Percentiles rank a stretch among this genome's conserved stretches.
Evolutionary conservation across 352 stramenopile species (phyloP).

Genomic region (Pythium coloratum): DNA sequence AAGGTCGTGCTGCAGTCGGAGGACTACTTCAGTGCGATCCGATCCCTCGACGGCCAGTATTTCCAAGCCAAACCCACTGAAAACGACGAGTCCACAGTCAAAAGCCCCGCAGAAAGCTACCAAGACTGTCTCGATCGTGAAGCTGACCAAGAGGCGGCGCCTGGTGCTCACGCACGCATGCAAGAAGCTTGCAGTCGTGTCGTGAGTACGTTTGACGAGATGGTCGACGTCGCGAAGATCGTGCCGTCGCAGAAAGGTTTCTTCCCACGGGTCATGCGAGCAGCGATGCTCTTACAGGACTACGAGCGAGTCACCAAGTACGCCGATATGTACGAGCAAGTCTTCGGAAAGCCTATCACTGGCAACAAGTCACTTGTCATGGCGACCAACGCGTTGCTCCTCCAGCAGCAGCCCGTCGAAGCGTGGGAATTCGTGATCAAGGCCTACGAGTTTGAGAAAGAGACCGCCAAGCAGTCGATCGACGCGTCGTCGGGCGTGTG

Average conservation of each 20-base stretch:
- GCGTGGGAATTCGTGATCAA: constrained; percentile 45
- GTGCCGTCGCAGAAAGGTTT: not conserved
- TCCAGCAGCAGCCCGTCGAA: constrained; percentile 42
- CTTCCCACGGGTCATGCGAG: constrained; percentile 51
- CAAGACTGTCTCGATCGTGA: not conserved
- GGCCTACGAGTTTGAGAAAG: constrained; percentile 29
- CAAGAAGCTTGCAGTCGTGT: not conserved
- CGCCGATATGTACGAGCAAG: constrained; percentile 32
- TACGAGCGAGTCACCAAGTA: constrained; percentile 45
- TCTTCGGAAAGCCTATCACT: not conserved
- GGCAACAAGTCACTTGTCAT: constrained; percentile 38
- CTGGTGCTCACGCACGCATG: not conserved
- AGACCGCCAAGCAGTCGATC: constrained; percentile 17
- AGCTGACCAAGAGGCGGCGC: not conserved
- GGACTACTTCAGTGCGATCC: not conserved
- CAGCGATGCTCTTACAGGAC: constrained; percentile 47
- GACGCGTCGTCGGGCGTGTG: constrained; percentile 7
- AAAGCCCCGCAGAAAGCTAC: not conserved
- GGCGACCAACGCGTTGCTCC: constrained; percentile 52
- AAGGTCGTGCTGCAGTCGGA: not conserved
- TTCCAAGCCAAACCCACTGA: not conserved
- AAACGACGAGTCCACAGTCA: not conserved
- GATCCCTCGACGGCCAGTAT: not conserved
- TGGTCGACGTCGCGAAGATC: not conserved
- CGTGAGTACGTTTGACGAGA: not conserved